Base-by-base conservation (phyloP, 139 green algal genomes). In the Coelastrella sp. region DNA sequence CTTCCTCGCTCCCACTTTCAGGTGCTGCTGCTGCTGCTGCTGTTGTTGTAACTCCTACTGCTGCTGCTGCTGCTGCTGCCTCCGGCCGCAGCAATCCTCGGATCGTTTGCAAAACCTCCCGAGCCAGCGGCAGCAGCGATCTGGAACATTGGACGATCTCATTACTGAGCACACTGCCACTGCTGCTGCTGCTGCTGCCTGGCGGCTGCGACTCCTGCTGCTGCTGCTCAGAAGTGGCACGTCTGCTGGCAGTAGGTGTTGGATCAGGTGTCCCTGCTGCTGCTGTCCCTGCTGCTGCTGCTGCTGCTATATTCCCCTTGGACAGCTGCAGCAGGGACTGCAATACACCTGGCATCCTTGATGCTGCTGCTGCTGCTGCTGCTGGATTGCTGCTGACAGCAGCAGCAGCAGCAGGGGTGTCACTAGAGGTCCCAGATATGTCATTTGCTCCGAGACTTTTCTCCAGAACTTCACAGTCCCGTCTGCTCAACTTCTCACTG, bases 111-210 rank as follows among this genome's bases (percentile, higher is more conserved):
- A 80, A 56, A 8, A 88, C 83, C 68, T 80, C 47, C 5, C 16
- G 66, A 7, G 83, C 83, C 2, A 88, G 54, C 54, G 83, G 66
- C 83, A 88, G 66, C 66, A 88, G 83, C 16, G 68, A 54, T 66
- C 22, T 66, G 32, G 68, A 61, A 68, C 83, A 88, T 58, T 80
- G 47, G 16, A 80, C n/a, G 4, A 88, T 73, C 10, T 88, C 83
- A 60, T 56, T 54, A 80, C 68, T 80, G 19, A 88, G 7, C 19
- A 80, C 81, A 86, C n/a, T 58, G 60, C 80, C 10, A 2, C 80
- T 86, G 80, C 82, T 78, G 82, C 82, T n/a, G n/a, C n/a, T n/a
- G 23, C 82, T 86, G 80, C 80, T 64, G 81, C 58, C 57, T 54
- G 60, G 59, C 80, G 73, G 80, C 80, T 58, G 80, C 59, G 8